phyloP scores from a whole-genome alignment of 495 filamentous ascomycete species.

The Astrothelium subdiscretum region DNA sequence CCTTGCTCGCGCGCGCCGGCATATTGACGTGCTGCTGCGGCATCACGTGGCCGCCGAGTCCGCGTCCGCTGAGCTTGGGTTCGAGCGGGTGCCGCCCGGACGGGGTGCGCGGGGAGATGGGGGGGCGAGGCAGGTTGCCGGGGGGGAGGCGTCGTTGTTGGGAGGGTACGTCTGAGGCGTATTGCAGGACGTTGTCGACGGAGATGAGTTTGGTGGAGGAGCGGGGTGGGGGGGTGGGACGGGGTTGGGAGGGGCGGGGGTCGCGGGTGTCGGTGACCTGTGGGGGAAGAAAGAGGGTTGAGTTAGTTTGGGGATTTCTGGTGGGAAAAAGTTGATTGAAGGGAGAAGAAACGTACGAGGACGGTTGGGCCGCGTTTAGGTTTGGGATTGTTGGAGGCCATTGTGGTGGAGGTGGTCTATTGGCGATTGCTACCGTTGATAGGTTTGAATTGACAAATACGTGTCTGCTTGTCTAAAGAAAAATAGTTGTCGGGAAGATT shows the following conservation, averaged over 20 bases:
- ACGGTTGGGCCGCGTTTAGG: slow-evolving; percentile 44
- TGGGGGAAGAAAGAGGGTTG: slow-evolving; percentile 3
- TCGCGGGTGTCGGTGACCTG: slow-evolving; percentile 54
- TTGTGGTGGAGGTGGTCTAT: background rate
- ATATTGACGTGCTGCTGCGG: slow-evolving; percentile 30
- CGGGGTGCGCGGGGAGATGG: slow-evolving; percentile 33
- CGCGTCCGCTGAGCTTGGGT: slow-evolving; percentile 27
- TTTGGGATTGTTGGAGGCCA: slow-evolving; percentile 18
- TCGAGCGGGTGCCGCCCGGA: slow-evolving; percentile 33
- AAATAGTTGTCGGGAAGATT: background rate
- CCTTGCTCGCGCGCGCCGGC: slow-evolving; percentile 77
- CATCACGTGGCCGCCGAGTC: slow-evolving; percentile 12
- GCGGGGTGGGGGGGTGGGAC: slow-evolving; percentile 29
- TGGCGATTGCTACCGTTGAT: background rate
- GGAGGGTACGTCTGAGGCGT: slow-evolving; percentile 89
- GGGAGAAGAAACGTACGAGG: slow-evolving; percentile 40
- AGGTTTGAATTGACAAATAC: background rate
- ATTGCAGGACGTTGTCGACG: slow-evolving; percentile 91
- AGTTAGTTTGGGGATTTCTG: background rate
- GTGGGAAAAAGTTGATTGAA: slow-evolving; percentile 1
- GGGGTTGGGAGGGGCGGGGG: slow-evolving; percentile 28
- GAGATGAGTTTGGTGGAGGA: slow-evolving; percentile 67
- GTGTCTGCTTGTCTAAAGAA: background rate
- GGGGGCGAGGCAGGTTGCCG: slow-evolving; percentile 41
- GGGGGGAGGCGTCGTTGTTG: slow-evolving; percentile 75